phyloP scores from a whole-genome alignment of 2,329 filamentous ascomycete genomes.

The Parastagonospora avenae region DNA sequence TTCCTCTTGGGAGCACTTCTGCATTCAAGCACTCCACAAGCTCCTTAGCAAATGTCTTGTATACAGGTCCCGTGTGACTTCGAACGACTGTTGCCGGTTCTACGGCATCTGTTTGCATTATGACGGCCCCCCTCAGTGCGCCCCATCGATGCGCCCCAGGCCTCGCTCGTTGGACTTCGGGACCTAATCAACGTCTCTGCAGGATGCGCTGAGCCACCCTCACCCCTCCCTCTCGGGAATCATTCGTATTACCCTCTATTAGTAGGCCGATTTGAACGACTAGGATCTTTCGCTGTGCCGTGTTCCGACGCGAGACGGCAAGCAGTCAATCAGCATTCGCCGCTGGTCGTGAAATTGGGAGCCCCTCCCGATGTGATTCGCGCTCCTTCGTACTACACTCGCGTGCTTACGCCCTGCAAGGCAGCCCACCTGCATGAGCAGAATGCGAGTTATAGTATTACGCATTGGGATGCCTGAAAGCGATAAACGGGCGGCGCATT shows the following conservation, averaged over 20 bases:
- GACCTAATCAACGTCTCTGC: background rate
- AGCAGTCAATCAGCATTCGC: no score
- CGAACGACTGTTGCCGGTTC: background rate
- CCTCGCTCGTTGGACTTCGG: background rate
- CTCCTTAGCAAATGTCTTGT: background rate
- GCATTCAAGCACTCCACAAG: constrained; percentile 13
- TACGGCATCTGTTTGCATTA: no score
- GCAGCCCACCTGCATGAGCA: no score
- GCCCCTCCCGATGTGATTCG: no score
- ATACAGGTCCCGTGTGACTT: no score
- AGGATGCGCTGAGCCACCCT: constrained; percentile 6
- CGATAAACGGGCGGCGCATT: background rate
- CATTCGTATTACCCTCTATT: background rate
- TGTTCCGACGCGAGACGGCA: no score
- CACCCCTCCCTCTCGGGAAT: background rate
- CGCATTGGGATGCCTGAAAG: background rate
- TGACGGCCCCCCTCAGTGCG: no score
- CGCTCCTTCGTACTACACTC: no score
- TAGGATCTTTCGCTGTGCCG: no score
- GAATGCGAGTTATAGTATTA: background rate
- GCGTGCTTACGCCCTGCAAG: no score
- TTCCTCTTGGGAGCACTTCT: background rate
- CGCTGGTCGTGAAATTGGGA: no score
- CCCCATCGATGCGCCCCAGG: background rate
- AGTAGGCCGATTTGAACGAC: no score